Evolutionary conservation across 768 basidiomycete genomes (phyloP), one percentile per base, ranked within the genome.

Genomic region (Boletus edulis): DNA sequence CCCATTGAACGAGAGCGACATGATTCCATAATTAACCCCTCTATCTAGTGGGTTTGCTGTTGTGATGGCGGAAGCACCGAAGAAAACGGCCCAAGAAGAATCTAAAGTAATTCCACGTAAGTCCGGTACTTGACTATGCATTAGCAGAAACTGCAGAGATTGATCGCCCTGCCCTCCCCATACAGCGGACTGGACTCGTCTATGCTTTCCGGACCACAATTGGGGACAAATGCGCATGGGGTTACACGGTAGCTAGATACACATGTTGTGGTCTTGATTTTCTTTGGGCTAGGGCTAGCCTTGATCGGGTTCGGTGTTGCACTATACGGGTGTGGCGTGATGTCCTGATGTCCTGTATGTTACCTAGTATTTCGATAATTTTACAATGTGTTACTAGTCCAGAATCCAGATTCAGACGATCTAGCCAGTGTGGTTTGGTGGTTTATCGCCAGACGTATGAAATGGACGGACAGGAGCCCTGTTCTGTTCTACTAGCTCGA

Each of bases 11-110:
- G 29, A 29, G 17, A 43, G 2, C 22, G 10, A n/a, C 20, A 11
- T 18, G 27, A n/a, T 27, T 27, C 12, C 5, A 6, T 5, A 32
- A 24, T 43, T 50, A 3, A 55, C 17, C 0, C 17, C 2, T 13
- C 9, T 18, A 20, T 31, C 3, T 15, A 55, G 54, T 11, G 54
- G 54, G 10, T 44, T 55, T 17, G 54, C 54, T 6, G 67, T 55
- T 5, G 62, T 71, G 39, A 63, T 70, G 67, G 68, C 67, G 11
- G 65, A 65, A 40, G 59, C 62, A 4, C 56, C 60, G 8, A 2
- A 11, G 10, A 3, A 40, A 27, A 42, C 61, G 0, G 56, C 57
- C 0, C 0, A 38, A 3, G 35, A 70, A 31, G 22, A 66, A 20
- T 34, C 46, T 2, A 6, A 12, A 42, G 39, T 47, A 0, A 11